Evolutionary conservation across 257 asterid species (phyloP), one percentile per base, ranked within the genome.

Genomic region (Anisodus acutangulus): DNA sequence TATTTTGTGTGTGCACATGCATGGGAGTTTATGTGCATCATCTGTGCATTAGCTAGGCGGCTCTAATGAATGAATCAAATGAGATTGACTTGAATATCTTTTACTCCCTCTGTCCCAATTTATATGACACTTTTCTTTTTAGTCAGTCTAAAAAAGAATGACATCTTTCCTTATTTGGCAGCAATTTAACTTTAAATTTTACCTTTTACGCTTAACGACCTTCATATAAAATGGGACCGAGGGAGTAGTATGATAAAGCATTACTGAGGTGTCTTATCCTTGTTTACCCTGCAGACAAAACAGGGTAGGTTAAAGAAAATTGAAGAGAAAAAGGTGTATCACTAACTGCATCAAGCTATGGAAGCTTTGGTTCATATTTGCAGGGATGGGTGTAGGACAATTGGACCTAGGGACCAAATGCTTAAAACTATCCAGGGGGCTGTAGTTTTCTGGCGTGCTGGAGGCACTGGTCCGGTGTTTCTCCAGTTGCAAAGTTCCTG

Each of bases 331-430:
- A 91, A 87, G 68, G 91, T 93, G 10, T 95, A 95, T 63, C 80
- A 91, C 82, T 98, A 94, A 86, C 90, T 95, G 80, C 90, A 94
- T 54, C 97, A 95, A 86, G 98, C 98, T 6, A 92, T 95, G 98
- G 98, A 95, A 88, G 98, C 98, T 62, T 85, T 95, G 80, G 85
- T 91, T 47, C 98, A 95, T 51, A 93, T 95, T 4, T 93, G 97
- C 88, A 86, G 88, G 83, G 98, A 95, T 3, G 98, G 98, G 26
- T 95, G 98, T 87, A 86, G 94, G 71, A 95, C 95, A 26, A 95
- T 95, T 2, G 95, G 98, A 41, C 98, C 98, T 8, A 88, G 89
- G 31, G 97, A 94, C 83, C 94, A 94, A 70, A 89, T 84, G 79
- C 92, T 95, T 3, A 92, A 90, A 83, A 92, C 91, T 83, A 90